Evolutionary conservation across 2,329 filamentous ascomycete genomes (phyloP).

Genomic region (Colletotrichum coccodes): DNA sequence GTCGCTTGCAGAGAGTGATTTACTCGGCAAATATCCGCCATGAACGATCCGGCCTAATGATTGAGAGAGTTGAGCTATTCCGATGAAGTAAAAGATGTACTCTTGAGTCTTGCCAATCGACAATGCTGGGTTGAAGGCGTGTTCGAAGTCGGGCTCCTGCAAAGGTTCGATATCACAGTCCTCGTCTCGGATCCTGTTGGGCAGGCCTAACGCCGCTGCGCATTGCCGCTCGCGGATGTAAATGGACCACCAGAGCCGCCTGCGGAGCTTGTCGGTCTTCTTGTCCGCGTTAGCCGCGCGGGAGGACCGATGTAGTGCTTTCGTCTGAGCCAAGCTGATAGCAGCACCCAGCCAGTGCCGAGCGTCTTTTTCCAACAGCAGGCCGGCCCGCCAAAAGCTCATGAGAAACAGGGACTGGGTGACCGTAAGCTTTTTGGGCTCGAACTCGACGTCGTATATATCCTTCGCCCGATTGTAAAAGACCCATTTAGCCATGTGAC

Average conservation of each 20-base stretch:
- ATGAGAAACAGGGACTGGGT: conserved; percentile 63
- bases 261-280: conserved; percentile 48
- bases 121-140: conserved; percentile 41
- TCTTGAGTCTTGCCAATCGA: conserved; percentile 38
- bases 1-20: conserved; percentile 36
- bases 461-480: conserved; percentile 61
- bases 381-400: conserved; percentile 64
- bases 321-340: conserved; percentile 61
- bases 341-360: conserved; percentile 61
- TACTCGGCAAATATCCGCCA: conserved; percentile 28
- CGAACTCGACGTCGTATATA: conserved; percentile 63
- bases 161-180: conserved; percentile 50
- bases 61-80: conserved; percentile 35
- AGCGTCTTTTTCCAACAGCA: conserved; percentile 56
- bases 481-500: conserved; percentile 58
- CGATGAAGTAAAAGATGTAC: conserved; percentile 49
- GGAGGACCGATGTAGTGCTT: conserved; percentile 50
- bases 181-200: conserved; percentile 57
- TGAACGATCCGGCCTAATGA: conserved; percentile 39
- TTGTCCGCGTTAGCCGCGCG: conserved; percentile 29
- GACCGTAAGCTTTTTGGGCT: conserved; percentile 58
- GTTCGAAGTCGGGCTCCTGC: not conserved
- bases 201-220: conserved; percentile 55
- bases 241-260: conserved; percentile 64
- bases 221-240: conserved; percentile 61